A percentile compares a stretch with the other conserved stretches of the same genome.
Conservation (phyloP, 805 yeast species). For the Komagataella pastoris region DNA sequence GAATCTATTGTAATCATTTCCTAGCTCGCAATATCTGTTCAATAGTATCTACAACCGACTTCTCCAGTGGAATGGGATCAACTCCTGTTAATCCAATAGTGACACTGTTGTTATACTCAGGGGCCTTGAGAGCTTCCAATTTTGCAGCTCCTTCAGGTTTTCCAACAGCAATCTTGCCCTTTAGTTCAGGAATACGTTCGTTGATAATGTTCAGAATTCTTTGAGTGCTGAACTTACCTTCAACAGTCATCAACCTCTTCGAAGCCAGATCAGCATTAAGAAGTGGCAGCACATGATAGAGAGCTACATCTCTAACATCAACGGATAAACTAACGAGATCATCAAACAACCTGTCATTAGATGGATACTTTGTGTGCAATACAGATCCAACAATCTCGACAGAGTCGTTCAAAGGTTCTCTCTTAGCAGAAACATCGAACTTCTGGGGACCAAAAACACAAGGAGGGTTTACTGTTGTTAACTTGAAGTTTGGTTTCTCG, state of each 20-base stretch:
- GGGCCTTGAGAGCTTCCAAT: neutral
- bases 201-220: constrained; percentile 16
- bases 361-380: constrained; percentile 8
- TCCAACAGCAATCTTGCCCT: constrained; percentile 30
- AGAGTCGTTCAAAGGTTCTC: constrained; percentile 15
- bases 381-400: constrained; percentile 14
- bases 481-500: constrained; percentile 24
- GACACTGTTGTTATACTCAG: neutral
- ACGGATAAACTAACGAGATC: constrained; percentile 11
- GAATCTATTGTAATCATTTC: too few relatives aligned
- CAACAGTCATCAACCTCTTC: constrained; percentile 18
- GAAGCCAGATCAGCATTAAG: constrained; percentile 21
- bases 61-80: constrained; percentile 3
- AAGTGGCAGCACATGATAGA: constrained; percentile 39
- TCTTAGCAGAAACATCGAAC: constrained; percentile 16
- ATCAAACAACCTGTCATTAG: constrained; percentile 5
- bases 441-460: constrained; percentile 39
- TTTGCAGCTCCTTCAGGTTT: constrained; percentile 15
- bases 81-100: neutral
- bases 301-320: constrained; percentile 54
- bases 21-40: constrained; percentile 10
- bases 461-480: constrained; percentile 28
- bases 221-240: constrained; percentile 13
- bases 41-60: constrained; percentile 4
- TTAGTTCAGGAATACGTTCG: constrained; percentile 21